Evolutionary conservation across 768 basidiomycete species (phyloP).

Genomic region (Cyclocybe aegerita): DNA sequence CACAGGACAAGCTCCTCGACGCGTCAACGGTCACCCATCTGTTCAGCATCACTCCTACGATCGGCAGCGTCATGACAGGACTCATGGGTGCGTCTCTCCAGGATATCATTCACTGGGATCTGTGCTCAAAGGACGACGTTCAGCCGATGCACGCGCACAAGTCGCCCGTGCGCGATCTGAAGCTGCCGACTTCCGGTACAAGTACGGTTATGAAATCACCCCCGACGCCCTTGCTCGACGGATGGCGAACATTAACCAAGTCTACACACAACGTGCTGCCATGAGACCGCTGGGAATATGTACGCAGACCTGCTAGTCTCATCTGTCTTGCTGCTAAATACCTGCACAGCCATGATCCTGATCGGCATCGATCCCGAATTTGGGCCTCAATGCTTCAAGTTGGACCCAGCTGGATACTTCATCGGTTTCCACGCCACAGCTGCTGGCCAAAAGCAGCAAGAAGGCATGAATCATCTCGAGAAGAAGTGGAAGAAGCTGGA

Average conservation of each 20-base stretch:
- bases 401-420: conserved; percentile 98
- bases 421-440: conserved; percentile 98
- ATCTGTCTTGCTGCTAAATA: background rate
- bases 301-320: conserved; percentile 34
- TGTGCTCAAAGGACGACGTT: conserved; percentile 3
- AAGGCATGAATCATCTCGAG: conserved; percentile 97
- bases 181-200: conserved; percentile 92
- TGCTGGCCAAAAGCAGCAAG: conserved; percentile 96
- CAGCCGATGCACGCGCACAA: conserved; percentile 93
- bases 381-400: conserved; percentile 97
- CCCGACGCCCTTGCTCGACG: conserved; percentile 94
- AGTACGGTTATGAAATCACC: conserved; percentile 97
- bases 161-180: conserved; percentile 83
- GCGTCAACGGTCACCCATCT: conserved; percentile 92
- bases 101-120: background rate
- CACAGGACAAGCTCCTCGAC: conserved; percentile 95
- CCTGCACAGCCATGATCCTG: conserved; percentile 81
- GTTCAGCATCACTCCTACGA: conserved; percentile 93
- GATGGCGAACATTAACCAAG: conserved; percentile 97
- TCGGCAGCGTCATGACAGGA: conserved; percentile 99
- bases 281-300: conserved; percentile 97
- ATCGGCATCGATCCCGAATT: conserved; percentile 89
- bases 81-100: conserved; percentile 65
- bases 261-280: conserved; percentile 95
- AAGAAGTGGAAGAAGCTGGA: conserved; percentile 98